Percentiles rank a stretch among this genome's conserved stretches.
phyloP scores from a whole-genome alignment of 2,329 filamentous ascomycete genomes.

The Trichoderma koningiopsis region DNA sequence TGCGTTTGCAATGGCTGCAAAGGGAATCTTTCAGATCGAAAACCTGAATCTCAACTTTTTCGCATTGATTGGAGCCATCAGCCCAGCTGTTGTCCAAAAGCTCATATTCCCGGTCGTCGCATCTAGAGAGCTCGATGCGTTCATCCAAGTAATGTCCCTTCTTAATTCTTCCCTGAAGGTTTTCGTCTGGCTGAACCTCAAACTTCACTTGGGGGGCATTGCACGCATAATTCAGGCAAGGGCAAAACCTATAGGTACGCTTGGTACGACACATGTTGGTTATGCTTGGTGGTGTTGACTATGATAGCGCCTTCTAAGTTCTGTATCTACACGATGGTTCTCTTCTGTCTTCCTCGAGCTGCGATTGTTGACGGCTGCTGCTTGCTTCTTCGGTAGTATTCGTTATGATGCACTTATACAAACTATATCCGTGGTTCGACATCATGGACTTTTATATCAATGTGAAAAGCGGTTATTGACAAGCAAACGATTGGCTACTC shows the following conservation, averaged over 20 bases:
- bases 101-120: background rate
- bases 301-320: background rate
- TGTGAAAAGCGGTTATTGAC: background rate
- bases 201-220: background rate
- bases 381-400: background rate
- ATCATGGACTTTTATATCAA: background rate
- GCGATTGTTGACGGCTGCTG: background rate
- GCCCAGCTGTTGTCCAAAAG: too few species aligned
- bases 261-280: background rate
- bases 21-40: too few species aligned
- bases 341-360: background rate
- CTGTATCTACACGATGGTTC: background rate
- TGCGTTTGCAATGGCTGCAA: too few species aligned
- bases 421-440: background rate
- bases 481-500: background rate
- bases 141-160: constrained; percentile 3
- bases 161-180: background rate
- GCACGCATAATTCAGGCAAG: constrained; percentile 1
- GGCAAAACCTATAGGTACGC: background rate
- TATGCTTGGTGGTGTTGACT: background rate
- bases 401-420: background rate
- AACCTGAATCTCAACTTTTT: too few species aligned
- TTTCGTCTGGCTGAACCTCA: background rate
- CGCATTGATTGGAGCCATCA: too few species aligned
- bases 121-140: background rate